These are phyloP conservation scores for Cercophora scortea DNA, from an alignment of 495 filamentous ascomycete genomes.

Conservation along the genomic window DNA sequence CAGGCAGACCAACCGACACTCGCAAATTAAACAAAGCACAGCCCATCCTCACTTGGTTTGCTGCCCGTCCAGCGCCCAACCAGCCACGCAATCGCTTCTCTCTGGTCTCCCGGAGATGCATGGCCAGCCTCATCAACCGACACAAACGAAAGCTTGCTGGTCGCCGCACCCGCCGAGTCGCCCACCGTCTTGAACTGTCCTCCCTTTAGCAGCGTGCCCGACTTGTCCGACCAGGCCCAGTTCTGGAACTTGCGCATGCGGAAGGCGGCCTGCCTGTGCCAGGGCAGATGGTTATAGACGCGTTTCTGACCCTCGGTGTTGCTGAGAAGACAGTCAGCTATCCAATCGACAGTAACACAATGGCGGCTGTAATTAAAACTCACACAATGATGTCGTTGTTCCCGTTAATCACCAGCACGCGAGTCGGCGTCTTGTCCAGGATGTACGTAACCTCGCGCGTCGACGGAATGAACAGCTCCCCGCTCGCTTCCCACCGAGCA, in stretches of 20 bases:
- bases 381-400: conserved; percentile 1
- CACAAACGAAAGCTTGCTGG: background rate
- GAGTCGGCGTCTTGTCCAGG: background rate
- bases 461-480: background rate
- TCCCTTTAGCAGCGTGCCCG: background rate
- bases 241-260: background rate
- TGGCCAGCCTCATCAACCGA: conserved; percentile 1
- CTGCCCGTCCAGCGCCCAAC: background rate
- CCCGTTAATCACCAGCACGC: conserved; percentile 2
- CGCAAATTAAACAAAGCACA: background rate
- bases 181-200: background rate
- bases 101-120: background rate
- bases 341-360: too few relatives aligned
- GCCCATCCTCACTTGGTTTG: background rate
- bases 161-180: background rate
- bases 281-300: background rate
- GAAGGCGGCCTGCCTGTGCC: background rate
- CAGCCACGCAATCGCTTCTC: background rate
- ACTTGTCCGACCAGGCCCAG: background rate
- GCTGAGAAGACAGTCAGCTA: background rate
- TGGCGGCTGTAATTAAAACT: too few relatives aligned
- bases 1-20: background rate
- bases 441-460: background rate
- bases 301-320: conserved; percentile 4
- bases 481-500: background rate